Evolutionary conservation across 768 basidiomycete species (phyloP).

Genomic region (Leucocoprinus sp.): DNA sequence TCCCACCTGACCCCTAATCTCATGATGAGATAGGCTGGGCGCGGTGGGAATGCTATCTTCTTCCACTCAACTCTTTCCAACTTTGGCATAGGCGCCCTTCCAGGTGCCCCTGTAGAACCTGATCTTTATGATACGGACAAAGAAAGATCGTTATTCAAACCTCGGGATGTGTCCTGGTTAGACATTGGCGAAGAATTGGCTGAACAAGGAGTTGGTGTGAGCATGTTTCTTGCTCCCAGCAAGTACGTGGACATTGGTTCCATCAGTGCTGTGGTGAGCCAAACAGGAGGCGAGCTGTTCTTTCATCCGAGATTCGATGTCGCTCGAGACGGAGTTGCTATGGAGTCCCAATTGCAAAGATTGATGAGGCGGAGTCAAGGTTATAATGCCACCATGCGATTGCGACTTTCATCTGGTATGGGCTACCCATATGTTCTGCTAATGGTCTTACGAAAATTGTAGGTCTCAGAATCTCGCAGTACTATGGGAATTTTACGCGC

Average conservation of each 20-base stretch:
- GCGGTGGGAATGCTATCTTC: constrained; percentile 69
- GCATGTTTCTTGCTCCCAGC: constrained; percentile 76
- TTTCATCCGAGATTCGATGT: constrained; percentile 88
- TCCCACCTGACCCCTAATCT: neutral
- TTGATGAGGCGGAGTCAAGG: constrained; percentile 62
- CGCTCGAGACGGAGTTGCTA: constrained; percentile 48
- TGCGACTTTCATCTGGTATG: constrained; percentile 81
- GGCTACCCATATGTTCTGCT: constrained; percentile 3
- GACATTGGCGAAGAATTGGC: constrained; percentile 84
- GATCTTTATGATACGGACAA: constrained; percentile 77
- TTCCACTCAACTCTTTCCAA: constrained; percentile 68
- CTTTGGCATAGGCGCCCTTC: constrained; percentile 64
- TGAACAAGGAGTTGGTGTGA: constrained; percentile 84
- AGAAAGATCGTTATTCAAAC: constrained; percentile 71
- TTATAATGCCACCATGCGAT: constrained; percentile 72
- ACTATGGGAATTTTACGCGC: constrained; percentile 69
- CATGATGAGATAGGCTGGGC: constrained; percentile 37
- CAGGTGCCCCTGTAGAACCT: constrained; percentile 47
- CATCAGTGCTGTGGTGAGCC: constrained; percentile 64
- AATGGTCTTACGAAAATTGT: neutral
- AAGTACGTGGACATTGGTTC: constrained; percentile 82
- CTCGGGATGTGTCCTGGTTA: constrained; percentile 74
- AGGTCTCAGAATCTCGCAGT: constrained; percentile 60
- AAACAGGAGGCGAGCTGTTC: constrained; percentile 86
- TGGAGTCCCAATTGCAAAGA: constrained; percentile 72